Percentiles rank a stretch among this genome's conserved stretches.
phyloP scores from a whole-genome alignment of 2,329 filamentous ascomycete species.

The Colletotrichum sidae region DNA sequence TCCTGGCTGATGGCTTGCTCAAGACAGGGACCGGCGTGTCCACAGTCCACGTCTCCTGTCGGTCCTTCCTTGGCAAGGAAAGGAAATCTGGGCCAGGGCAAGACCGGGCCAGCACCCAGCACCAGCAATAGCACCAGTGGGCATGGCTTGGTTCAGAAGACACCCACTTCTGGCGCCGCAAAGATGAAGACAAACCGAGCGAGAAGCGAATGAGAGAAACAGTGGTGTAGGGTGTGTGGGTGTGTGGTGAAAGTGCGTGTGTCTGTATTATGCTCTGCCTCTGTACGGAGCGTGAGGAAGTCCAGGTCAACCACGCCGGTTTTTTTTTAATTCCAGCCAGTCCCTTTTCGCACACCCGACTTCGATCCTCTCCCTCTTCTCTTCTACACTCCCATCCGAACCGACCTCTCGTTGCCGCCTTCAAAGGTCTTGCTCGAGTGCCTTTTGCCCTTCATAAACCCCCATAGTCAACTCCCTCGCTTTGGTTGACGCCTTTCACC shows the following conservation, averaged over 20 bases:
- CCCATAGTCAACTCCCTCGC: constrained; percentile 36
- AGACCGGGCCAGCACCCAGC: constrained; percentile 4
- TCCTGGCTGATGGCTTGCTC: constrained; percentile 4
- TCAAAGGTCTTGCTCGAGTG: constrained; percentile 25
- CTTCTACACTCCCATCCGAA: constrained; percentile 16
- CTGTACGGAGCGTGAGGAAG: no score
- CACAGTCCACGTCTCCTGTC: constrained; percentile 36
- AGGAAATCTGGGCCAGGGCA: constrained; percentile 26
- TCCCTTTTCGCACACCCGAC: constrained; percentile 31
- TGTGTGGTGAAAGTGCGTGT: no score
- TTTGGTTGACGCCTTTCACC: constrained; percentile 36
- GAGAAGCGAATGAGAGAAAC: no score
- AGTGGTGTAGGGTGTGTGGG: no score
- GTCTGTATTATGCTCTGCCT: no score
- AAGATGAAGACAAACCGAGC: no score
- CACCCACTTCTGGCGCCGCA: neutral
- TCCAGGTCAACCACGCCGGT: constrained; percentile 29
- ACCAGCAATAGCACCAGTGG: constrained; percentile 12
- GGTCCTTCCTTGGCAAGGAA: constrained; percentile 36
- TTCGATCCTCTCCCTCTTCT: constrained; percentile 18
- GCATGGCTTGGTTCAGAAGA: neutral
- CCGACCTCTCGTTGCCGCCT: constrained; percentile 32
- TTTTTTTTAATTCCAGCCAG: constrained; percentile 29
- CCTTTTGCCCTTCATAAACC: constrained; percentile 27
- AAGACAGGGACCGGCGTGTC: neutral